Base-by-base conservation (phyloP, 352 stramenopile genomes). In the Blastocystis sp. region DNA sequence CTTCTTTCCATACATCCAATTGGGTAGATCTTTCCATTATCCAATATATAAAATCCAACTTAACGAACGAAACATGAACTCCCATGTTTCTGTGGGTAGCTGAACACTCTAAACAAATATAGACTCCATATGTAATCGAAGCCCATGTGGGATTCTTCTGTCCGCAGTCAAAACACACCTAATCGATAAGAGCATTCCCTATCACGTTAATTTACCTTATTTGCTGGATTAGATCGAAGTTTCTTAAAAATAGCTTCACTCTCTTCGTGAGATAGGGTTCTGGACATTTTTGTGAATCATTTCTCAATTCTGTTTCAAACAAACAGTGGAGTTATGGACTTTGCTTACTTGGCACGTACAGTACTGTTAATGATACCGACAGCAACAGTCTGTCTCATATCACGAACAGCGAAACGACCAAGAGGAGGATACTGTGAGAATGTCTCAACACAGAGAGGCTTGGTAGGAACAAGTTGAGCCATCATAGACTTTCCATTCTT, bases 371-470 rank as follows among this genome's bases (percentile, higher is more conserved):
- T 97, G 66, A 98, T 93, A 90, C 96, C 95, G 56, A 98, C 95
- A 58, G 95, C 96, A 56, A 98, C 95, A 43, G 95, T 98, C 90
- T 95, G 93, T 88, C 93, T 90, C 94, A 97, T 97, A 90, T 98
- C 96, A 90, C 95, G 94, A 73, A 98, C 94, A 67, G 93, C 94
- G 90, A 98, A 98, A 89, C 96, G 92, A 39, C 94, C 96, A 16
- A 98, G 92, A 57, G 95, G 91, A 29, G 96, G 95, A 92, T 98
- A 99, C 69, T 98, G 94, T 56, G 90, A 90, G 90, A 98, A 98
- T 39, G 92, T 91, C 91, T 99, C 96, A 7, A 99, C 93, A 88
- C 92, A 96, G 83, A 98, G 91, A 61, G 93, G 93, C 89, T 97
- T 97, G 42, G 91, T 93, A 11, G 96, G 96, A 87, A 94, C 92